Evolutionary conservation across 352 stramenopile species (phyloP).

Genomic region (Pseudoperonospora humuli): DNA sequence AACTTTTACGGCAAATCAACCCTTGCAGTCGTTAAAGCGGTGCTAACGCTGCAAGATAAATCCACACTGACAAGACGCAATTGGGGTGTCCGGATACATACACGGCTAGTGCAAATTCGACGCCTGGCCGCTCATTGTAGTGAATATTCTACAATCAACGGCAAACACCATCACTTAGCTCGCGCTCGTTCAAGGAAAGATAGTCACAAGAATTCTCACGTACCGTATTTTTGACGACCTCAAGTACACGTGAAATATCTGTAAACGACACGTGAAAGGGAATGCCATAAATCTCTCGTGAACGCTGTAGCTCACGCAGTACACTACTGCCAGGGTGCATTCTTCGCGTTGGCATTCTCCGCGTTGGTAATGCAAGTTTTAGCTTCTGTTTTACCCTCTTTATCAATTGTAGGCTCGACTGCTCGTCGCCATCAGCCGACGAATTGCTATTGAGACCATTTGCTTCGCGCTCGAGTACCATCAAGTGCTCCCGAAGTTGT

Average conservation of each 20-base stretch:
- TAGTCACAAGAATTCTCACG: constrained; percentile 2
- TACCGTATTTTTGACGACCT: constrained; percentile 80
- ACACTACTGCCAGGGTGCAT: no score
- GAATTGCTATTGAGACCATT: constrained; percentile 1
- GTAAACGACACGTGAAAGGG: constrained; percentile 86
- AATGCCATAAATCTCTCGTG: constrained; percentile 64
- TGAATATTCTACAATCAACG: constrained; percentile 67
- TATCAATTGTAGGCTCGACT: constrained; percentile 6
- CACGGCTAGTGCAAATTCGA: constrained; percentile 88
- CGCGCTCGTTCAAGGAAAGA: constrained; percentile 10
- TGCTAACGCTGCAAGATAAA: constrained; percentile 82
- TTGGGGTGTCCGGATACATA: constrained; percentile 82
- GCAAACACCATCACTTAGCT: constrained; percentile 1
- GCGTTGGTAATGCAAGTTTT: constrained; percentile 16
- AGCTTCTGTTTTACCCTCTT: constrained; percentile 15
- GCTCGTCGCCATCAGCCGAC: constrained; percentile 1
- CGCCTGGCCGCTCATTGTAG: constrained; percentile 66
- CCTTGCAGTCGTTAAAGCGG: constrained; percentile 20
- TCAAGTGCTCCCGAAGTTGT: constrained; percentile 68
- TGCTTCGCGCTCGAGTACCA: constrained; percentile 50
- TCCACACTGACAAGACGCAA: constrained; percentile 87
- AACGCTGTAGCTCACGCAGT: constrained; percentile 28
- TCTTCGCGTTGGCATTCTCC: constrained; percentile 7
- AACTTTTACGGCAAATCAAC: constrained; percentile 56
- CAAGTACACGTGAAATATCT: constrained; percentile 70